Evolutionary conservation across 805 yeast genomes (phyloP), one percentile per base, ranked within the genome.

Genomic region (Grigorovia jiainica): DNA sequence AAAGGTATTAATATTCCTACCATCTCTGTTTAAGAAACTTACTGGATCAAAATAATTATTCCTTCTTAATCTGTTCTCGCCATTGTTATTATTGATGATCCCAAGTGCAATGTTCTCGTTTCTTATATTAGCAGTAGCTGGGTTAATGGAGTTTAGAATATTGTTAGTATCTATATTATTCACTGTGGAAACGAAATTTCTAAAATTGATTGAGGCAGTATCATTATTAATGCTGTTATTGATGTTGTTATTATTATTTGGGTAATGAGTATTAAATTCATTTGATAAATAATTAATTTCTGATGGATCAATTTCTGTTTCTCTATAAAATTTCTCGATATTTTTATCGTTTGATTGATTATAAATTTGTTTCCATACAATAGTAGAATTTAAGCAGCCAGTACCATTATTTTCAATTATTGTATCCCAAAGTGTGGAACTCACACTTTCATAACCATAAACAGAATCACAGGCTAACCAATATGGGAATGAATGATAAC

Each of bases 331-430:
- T 31, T 39, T 42, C 23, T 44, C 39, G 13, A 44, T 39, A 9
- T 43, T 21, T 5, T 27, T 31, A 18, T 40, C 40, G 11, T 21
- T 34, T 10, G 34, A 11, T 34, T 21, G 30, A 34, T 11, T 23
- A 4, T 13, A 27, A 4, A 42, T 39, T 40, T 54, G 54, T 34
- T 47, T 53, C 61, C 61, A 57, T n/a, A 50, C 58, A 15, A 44
- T 41, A 3, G 44, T 43, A 5, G 51, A 36, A 24, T 45, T 41
- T 13, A 49, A 29, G 17, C 42, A 38, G 7, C 49, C 52, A 27
- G 49, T 51, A 15, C 54, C 55, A 24, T 46, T 43, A 21, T 35
- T 40, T n/a, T 44, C 40, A 13, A 47, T 44, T 21, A 49, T 18
- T 15, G 50, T 47, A 27, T 48, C 43, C 55, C 55, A 54, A 4